These are phyloP conservation scores for Epicoccum sorghinum DNA, from an alignment of 2,329 filamentous ascomycete genomes.

Conservation along the genomic window DNA sequence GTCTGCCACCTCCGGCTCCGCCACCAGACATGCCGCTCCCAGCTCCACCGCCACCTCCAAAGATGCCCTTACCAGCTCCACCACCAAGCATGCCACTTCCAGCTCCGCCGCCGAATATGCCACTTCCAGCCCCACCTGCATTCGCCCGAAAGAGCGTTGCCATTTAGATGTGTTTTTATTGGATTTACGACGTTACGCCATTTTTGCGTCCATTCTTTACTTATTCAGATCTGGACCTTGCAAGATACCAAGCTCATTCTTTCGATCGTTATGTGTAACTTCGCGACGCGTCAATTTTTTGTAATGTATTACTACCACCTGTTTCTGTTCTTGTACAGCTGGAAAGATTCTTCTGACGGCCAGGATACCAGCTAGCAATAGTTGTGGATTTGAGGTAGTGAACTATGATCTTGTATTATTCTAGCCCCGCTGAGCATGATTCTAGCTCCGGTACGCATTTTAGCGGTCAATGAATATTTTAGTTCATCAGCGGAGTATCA, in stretches of 20 bases:
- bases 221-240: not conserved
- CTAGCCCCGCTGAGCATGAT: not conserved
- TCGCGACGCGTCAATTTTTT: not conserved
- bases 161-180: not conserved
- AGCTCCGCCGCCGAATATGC: constrained; percentile 17
- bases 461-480: constrained; percentile 3
- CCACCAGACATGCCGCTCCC: constrained; percentile 55
- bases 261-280: not conserved
- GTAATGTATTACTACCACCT: constrained; percentile 1
- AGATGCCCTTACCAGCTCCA: constrained; percentile 15
- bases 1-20: constrained; percentile 53
- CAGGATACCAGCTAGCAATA: not conserved
- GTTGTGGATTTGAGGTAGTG: not conserved
- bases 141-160: constrained; percentile 1
- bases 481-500: no score
- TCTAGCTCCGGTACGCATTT: not conserved
- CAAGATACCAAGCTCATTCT: constrained; percentile 5
- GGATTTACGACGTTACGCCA: constrained; percentile 10
- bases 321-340: not conserved
- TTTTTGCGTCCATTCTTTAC: not conserved
- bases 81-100: constrained; percentile 25
- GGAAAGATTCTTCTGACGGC: not conserved
- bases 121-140: constrained; percentile 23
- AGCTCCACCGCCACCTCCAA: constrained; percentile 45
- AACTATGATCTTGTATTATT: not conserved